Evolutionary conservation across 164 flowering plant genomes (phyloP).

Genomic region (Saururus chinensis): DNA sequence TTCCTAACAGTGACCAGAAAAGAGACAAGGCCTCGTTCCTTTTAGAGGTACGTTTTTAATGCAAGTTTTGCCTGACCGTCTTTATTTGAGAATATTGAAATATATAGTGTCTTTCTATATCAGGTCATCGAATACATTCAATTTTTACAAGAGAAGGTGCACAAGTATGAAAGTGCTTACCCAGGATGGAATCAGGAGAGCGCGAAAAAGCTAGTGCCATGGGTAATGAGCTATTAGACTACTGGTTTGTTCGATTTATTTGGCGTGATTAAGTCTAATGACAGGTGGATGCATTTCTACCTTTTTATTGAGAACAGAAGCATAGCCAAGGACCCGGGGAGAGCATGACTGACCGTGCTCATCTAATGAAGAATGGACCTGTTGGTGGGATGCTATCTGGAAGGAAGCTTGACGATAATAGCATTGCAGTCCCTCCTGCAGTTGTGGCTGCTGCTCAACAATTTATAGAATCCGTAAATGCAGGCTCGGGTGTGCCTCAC

Average conservation of each 20-base stretch:
- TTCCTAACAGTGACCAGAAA: conserved; percentile 87
- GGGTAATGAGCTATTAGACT: conserved; percentile 34
- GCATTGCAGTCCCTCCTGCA: conserved; percentile 23
- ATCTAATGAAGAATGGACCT: conserved; percentile 38
- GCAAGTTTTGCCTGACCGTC: background rate
- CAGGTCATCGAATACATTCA: conserved; percentile 84
- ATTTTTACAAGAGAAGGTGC: conserved; percentile 58
- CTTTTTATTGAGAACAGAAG: conserved; percentile 34
- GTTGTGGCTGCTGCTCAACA: conserved; percentile 38
- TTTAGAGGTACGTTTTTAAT: conserved; percentile 45
- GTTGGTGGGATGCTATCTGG: conserved; percentile 35
- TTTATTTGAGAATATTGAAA: background rate
- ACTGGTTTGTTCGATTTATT: background rate
- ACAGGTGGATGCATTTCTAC: background rate
- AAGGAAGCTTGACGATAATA: conserved; percentile 63
- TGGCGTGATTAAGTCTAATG: background rate
- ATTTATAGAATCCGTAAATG: conserved; percentile 33
- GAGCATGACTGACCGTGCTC: conserved; percentile 41
- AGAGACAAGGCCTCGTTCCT: conserved; percentile 94
- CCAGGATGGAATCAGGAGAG: conserved; percentile 59
- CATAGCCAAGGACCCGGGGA: conserved; percentile 69
- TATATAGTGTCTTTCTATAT: background rate
- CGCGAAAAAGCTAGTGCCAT: conserved; percentile 52
- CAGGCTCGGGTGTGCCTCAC: conserved; percentile 35
- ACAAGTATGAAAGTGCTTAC: conserved; percentile 48